Base-by-base conservation (phyloP, 2,329 filamentous ascomycete genomes). In the Penicillium sp. region DNA sequence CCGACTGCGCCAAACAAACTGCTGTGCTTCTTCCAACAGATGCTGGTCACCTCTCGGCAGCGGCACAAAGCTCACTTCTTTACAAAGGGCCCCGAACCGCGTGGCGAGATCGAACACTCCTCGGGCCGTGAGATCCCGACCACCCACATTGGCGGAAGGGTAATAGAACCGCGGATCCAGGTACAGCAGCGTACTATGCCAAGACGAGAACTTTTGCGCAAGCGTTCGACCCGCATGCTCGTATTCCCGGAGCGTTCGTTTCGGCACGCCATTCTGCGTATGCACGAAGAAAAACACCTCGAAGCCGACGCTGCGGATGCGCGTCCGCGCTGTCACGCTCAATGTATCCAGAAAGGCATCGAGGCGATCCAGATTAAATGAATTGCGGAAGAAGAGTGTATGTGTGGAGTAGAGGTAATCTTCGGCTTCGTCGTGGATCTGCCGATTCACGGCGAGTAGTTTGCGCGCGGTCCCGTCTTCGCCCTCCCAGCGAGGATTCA, bases 201-300 rank as follows among this genome's bases (percentile, higher is more conserved):
- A 68, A 0, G 42, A 52, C 0, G 70, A 70, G 10, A 73, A 49
- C 32, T 63, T 66, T 50, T 64, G 55, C 2, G 49, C 39, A 10
- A 73, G 52, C 8, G 69, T 47, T 6, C 56, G 60, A 8, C 61
- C 61, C 0, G 69, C 71, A 3, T 53, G 55, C 45, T 68, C 64
- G 45, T 73, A 73, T 55, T 71, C 60, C 27, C 57, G 65, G 29
- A 71, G 52, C 0, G 66, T 63, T 7, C 70, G 68, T 51, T 73
- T 73, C 18, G 70, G 68, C 16, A 70, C 67, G 8, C 66, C 69
- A 2, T 60, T 61, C 54, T 72, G 65, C n/a, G 58, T 61, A 48
- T 73, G 70, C 21, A 73, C 70, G 50, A 73, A 73, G 59, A 73
- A 68, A 55, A 64, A 70, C 13, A 73, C 46, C 59, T 73, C 71